Evolutionary conservation across 2,329 filamentous ascomycete genomes (phyloP).

Genomic region (Cyclaneusma minus): DNA sequence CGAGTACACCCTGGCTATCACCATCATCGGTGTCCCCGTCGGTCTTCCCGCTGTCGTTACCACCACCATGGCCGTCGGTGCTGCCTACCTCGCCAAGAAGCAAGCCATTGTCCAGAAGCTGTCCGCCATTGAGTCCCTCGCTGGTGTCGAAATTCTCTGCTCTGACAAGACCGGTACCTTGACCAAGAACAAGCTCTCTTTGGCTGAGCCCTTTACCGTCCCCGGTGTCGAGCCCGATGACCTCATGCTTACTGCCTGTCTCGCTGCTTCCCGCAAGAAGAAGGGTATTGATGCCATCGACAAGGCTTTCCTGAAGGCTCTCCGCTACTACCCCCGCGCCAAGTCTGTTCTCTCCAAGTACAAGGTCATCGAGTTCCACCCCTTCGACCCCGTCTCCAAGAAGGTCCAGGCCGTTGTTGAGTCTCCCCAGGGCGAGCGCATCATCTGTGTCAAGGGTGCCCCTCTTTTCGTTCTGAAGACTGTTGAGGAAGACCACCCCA

Average conservation of each 20-base stretch:
- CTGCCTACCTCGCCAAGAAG: constrained; percentile 82
- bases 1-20: constrained; percentile 74
- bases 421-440: constrained; percentile 68
- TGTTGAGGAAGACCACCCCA: constrained; percentile 70
- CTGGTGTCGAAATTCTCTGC: constrained; percentile 86
- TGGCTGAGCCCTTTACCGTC: constrained; percentile 73
- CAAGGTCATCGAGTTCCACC: constrained; percentile 70
- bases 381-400: constrained; percentile 87
- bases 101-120: constrained; percentile 89
- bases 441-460: constrained; percentile 82
- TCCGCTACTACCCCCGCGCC: constrained; percentile 68
- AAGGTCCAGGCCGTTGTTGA: constrained; percentile 77
- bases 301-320: constrained; percentile 82
- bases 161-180: constrained; percentile 87
- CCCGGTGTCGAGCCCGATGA: constrained; percentile 72
- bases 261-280: constrained; percentile 85
- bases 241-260: constrained; percentile 81
- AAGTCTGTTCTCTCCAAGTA: constrained; percentile 71
- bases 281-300: constrained; percentile 92
- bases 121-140: constrained; percentile 79
- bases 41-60: constrained; percentile 88
- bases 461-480: constrained; percentile 78
- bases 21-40: constrained; percentile 83
- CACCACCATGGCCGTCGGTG: constrained; percentile 89
- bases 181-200: constrained; percentile 86